Base-by-base conservation (phyloP, 1,139 yeast species). In the Pichia sp. region DNA sequence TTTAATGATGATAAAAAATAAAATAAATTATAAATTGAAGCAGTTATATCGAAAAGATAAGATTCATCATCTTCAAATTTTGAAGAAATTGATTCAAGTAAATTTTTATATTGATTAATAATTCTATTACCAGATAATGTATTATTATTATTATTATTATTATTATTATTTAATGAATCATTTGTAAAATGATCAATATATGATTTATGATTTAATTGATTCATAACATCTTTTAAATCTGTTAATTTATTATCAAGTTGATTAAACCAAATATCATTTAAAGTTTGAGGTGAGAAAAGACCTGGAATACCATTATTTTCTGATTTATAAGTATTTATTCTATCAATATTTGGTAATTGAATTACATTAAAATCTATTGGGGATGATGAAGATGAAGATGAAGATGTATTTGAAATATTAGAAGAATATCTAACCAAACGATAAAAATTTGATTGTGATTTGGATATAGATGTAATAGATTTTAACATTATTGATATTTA, bases 201-300 rank as follows among this genome's bases (percentile, higher is more conserved):
- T 32, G 52, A 50, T 41, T 50, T 54, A 33, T 53, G 56, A 42
- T 59, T 57, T 8, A 65, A 60, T 42, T 60, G 58, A 2, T 51
- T 44, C 3, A 65, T 55, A 7, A 58, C 62, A 33, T 55, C 58
- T 44, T 74, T 81, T 54, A 84, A 68, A 32, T 74, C 74, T 11
- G 69, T 69, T 5, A 77, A 70, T 51, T 79, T 72, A 28, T 61
- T 54, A 25, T 70, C 68, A 7, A 81, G 76, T 63, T 85, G 74
- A 39, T 74, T 67, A 58, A 72, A 78, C 84, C 87, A 84, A 37
- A 83, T 72, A 56, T 76, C 78, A 36, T 76, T 63, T 28, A 83
- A 64, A 10, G 86, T 78, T 32, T 70, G 58, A 11, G 71, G 55
- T 9, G 83, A 73, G 53, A 77, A 75, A 26, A 83, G 66, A 1